A percentile compares a stretch with the other conserved stretches of the same genome.
phyloP scores from a whole-genome alignment of 805 yeast genomes.

The Pichia exigua region DNA sequence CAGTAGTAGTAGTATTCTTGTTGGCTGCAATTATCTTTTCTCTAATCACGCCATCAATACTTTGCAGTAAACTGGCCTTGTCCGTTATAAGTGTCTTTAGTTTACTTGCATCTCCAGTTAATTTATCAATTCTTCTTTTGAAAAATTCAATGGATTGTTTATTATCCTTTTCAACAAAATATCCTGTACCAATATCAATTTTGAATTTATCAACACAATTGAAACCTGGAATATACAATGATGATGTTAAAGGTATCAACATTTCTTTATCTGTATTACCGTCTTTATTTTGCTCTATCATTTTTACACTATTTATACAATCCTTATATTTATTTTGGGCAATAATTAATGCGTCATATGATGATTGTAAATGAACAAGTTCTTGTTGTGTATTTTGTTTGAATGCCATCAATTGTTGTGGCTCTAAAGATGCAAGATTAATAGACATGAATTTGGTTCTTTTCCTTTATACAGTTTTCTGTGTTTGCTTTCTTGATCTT shows the following conservation, averaged over 20 bases:
- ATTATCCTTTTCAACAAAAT: slow-evolving; percentile 73
- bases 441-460: no score
- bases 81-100: slow-evolving; percentile 68
- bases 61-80: slow-evolving; percentile 57
- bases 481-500: no score
- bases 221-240: slow-evolving; percentile 84
- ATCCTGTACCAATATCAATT: slow-evolving; percentile 96
- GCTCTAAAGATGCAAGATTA: slow-evolving; percentile 57
- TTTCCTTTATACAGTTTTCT: no score
- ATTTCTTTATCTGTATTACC: slow-evolving; percentile 33
- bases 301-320: slow-evolving; percentile 63
- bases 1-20: slow-evolving; percentile 1
- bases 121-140: slow-evolving; percentile 61
- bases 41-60: slow-evolving; percentile 52
- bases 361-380: slow-evolving; percentile 74
- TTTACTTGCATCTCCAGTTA: slow-evolving; percentile 65
- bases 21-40: slow-evolving; percentile 42
- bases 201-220: slow-evolving; percentile 59
- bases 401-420: slow-evolving; percentile 79
- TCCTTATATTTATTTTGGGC: slow-evolving; percentile 80
- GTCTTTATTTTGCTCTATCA: slow-evolving; percentile 34
- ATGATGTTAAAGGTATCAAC: slow-evolving; percentile 81
- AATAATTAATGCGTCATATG: slow-evolving; percentile 72
- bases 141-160: slow-evolving; percentile 66
- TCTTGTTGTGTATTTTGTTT: slow-evolving; percentile 81